Percentiles rank a stretch among this genome's conserved stretches.
Evolutionary conservation across 1,139 yeast genomes (phyloP).

Genomic region (Pichia cactophila): DNA sequence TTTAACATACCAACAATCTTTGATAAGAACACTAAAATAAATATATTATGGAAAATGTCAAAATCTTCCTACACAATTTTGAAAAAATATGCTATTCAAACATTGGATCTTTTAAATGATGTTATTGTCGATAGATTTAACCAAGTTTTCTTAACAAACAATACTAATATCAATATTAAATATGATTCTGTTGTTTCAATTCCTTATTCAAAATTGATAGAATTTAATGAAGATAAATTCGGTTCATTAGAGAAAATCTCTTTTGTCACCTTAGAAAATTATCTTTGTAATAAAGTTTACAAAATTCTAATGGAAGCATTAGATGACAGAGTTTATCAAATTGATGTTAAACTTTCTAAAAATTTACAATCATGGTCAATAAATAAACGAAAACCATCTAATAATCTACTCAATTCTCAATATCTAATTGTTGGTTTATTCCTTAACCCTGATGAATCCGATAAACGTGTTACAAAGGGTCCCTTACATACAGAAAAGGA

Average conservation of each 20-base stretch:
- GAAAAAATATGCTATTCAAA: conserved; percentile 58
- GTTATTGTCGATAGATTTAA: conserved; percentile 80
- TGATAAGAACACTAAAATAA: conserved; percentile 67
- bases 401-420: conserved; percentile 24
- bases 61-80: conserved; percentile 56
- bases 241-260: conserved; percentile 71
- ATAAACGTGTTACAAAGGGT: conserved; percentile 78
- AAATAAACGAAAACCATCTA: conserved; percentile 48
- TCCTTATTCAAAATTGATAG: conserved; percentile 25
- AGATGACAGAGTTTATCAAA: conserved; percentile 52
- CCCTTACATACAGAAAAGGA: conserved; percentile 53
- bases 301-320: conserved; percentile 56
- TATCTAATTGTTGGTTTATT: conserved; percentile 51
- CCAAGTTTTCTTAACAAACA: conserved; percentile 65
- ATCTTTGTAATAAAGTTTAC: conserved; percentile 51
- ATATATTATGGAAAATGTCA: conserved; percentile 78
- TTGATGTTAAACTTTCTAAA: conserved; percentile 31
- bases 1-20: conserved; percentile 68
- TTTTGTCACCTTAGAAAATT: conserved; percentile 63
- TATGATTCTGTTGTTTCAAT: conserved; percentile 59
- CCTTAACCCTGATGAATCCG: conserved; percentile 68
- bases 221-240: conserved; percentile 35
- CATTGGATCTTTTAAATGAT: conserved; percentile 65
- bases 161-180: conserved; percentile 48
- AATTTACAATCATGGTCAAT: conserved; percentile 32